These are phyloP conservation scores for Tetragonia tetragonoides DNA, from an alignment of 148 eudicot genomes.

Conservation along the genomic window DNA sequence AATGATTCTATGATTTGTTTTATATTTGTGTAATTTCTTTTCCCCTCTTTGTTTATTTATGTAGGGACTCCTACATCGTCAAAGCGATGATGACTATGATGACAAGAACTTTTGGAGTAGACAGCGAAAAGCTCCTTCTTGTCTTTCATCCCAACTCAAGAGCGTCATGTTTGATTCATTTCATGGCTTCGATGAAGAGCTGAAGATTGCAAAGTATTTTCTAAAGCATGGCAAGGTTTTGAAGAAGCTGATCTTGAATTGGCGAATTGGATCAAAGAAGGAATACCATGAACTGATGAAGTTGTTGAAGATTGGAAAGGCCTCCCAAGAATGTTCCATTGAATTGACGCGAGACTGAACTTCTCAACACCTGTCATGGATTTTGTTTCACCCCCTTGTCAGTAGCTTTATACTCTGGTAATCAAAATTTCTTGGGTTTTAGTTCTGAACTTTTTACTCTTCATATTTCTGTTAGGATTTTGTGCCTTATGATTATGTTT, in stretches of 20 bases:
- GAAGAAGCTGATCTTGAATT: not conserved
- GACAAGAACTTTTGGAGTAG: conserved; percentile 16
- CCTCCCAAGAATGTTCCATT: conserved; percentile 1
- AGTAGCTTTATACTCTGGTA: no score
- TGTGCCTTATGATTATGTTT: no score
- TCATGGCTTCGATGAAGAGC: not conserved
- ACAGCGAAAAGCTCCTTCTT: not conserved
- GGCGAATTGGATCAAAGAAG: not conserved
- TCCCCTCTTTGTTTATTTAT: not conserved
- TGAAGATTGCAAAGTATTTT: conserved; percentile 8
- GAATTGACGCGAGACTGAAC: not conserved
- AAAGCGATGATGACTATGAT: not conserved
- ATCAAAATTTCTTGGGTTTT: no score
- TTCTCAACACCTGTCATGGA: no score
- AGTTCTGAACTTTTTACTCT: no score
- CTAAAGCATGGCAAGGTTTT: not conserved
- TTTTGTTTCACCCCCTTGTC: no score
- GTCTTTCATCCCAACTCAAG: conserved; percentile 5
- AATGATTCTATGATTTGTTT: not conserved
- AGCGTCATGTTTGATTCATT: not conserved
- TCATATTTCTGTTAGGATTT: no score
- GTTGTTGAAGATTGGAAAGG: conserved; percentile 3
- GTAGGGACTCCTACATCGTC: conserved; percentile 1
- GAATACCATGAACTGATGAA: not conserved
- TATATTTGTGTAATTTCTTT: no score